Evolutionary conservation across 495 filamentous ascomycete genomes (phyloP).

Genomic region (Terfezia claveryi): DNA sequence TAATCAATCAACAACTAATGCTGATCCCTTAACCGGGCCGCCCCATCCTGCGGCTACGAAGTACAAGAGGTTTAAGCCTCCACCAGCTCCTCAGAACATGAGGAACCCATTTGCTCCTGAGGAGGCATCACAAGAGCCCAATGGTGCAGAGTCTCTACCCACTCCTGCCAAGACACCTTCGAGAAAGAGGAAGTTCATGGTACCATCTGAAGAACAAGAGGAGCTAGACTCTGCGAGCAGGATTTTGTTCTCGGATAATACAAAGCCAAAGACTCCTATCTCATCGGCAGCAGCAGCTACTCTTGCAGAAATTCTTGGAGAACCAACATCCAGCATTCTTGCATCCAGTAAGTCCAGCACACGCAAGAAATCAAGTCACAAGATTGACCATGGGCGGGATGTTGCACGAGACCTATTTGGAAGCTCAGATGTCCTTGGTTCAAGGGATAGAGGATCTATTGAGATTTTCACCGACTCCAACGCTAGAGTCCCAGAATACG

Average conservation of each 20-base stretch:
- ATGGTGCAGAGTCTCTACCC: constrained; percentile 35
- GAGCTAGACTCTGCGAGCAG: not conserved
- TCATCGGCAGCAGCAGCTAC: constrained; percentile 32
- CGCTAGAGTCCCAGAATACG: constrained; percentile 57
- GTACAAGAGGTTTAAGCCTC: not conserved
- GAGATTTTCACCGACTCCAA: constrained; percentile 77
- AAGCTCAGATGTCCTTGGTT: not conserved
- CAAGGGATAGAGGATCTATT: constrained; percentile 30
- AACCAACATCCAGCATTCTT: constrained; percentile 27
- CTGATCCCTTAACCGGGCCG: not conserved
- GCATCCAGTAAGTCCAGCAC: constrained; percentile 33
- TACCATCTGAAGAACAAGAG: not conserved
- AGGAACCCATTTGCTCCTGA: not conserved
- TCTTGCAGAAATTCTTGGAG: constrained; percentile 40
- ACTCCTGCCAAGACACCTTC: constrained; percentile 81
- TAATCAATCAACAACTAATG: not conserved
- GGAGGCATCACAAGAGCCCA: not conserved
- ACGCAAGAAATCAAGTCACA: constrained; percentile 35
- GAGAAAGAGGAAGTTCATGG: constrained; percentile 33
- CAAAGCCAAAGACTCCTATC: constrained; percentile 30
- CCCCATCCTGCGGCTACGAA: not conserved
- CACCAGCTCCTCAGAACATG: not conserved
- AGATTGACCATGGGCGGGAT: constrained; percentile 39
- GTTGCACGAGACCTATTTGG: constrained; percentile 3
- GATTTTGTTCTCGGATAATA: not conserved